A percentile compares a stretch with the other conserved stretches of the same genome.
Evolutionary conservation across 2,329 filamentous ascomycete genomes (phyloP).

Genomic region (Phoma sp.): DNA sequence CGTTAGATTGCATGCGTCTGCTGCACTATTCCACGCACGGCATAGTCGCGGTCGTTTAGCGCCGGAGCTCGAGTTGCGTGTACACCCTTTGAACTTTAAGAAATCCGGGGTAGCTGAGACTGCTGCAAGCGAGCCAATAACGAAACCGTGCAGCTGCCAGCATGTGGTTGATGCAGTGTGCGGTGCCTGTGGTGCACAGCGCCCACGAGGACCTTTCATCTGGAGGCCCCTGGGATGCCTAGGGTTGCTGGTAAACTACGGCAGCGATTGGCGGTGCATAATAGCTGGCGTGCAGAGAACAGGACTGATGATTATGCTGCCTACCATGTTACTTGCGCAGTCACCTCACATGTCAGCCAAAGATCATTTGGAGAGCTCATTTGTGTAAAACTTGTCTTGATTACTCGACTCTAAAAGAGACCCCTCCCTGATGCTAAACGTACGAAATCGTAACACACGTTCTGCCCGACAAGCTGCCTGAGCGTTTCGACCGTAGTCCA

Average conservation of each 20-base stretch:
- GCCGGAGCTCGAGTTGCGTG: conserved; percentile 29
- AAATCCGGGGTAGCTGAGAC: conserved; percentile 44
- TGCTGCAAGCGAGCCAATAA: conserved; percentile 35
- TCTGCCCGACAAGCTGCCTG: conserved; percentile 80
- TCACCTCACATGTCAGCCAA: conserved; percentile 13
- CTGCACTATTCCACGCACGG: conserved; percentile 19
- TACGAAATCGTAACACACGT: conserved; percentile 88
- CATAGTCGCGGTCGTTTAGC: conserved; percentile 26
- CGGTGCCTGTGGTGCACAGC: conserved; percentile 12
- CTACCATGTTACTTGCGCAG: background rate
- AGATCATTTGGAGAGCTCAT: conserved; percentile 7
- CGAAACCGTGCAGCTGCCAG: conserved; percentile 11
- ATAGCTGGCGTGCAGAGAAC: background rate
- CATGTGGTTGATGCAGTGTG: conserved; percentile 16
- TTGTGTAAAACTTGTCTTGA: conserved; percentile 20
- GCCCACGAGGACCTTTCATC: conserved; percentile 26
- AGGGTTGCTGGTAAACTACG: background rate
- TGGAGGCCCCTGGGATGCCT: conserved; percentile 23
- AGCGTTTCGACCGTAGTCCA: conserved; percentile 86
- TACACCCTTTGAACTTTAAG: conserved; percentile 21
- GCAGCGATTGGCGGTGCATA: conserved; percentile 9
- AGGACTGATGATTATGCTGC: conserved; percentile 12
- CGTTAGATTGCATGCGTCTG: conserved; percentile 35
- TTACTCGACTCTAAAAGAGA: conserved; percentile 52
- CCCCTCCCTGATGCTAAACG: conserved; percentile 71